These are phyloP conservation scores for Fusarium caatingaense DNA, from an alignment of 2,329 filamentous ascomycete species.

Conservation along the genomic window DNA sequence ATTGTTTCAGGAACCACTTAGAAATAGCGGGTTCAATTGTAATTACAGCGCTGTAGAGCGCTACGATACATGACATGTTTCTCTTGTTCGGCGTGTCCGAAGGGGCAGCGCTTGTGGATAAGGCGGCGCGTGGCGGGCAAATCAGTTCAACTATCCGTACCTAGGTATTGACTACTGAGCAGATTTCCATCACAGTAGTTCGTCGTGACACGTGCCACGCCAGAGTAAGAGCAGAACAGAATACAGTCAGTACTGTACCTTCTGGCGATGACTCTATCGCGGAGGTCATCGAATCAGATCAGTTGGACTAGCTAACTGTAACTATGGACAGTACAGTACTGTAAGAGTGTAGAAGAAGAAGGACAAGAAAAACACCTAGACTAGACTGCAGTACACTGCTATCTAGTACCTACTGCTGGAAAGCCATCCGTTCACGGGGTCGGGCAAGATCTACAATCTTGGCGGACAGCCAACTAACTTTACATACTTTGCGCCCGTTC, in stretches of 20 bases:
- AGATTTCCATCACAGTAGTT: slow-evolving; percentile 16
- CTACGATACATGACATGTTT: slow-evolving; percentile 9
- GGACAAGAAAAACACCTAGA: not conserved
- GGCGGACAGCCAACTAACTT: slow-evolving; percentile 1
- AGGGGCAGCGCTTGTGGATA: slow-evolving; percentile 37
- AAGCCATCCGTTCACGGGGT: not conserved
- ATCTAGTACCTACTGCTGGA: not conserved
- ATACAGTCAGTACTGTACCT: not conserved
- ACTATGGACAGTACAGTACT: not conserved
- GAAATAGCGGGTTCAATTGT: not conserved
- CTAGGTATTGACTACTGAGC: slow-evolving; percentile 3
- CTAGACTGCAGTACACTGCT: not conserved
- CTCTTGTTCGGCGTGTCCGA: slow-evolving; percentile 35
- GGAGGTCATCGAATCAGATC: not conserved
- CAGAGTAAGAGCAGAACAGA: not conserved
- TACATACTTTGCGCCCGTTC: not conserved
- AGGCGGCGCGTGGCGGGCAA: slow-evolving; percentile 30
- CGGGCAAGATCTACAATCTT: slow-evolving; percentile 15
- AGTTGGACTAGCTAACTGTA: not conserved
- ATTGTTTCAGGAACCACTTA: slow-evolving; percentile 17
- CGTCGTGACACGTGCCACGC: slow-evolving; percentile 18
- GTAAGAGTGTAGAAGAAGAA: not conserved
- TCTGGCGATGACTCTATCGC: slow-evolving; percentile 3
- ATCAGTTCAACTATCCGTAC: slow-evolving; percentile 10
- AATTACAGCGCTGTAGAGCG: not conserved